Evolutionary conservation across 345 rosid species (phyloP).

Genomic region (Brassica incana): DNA sequence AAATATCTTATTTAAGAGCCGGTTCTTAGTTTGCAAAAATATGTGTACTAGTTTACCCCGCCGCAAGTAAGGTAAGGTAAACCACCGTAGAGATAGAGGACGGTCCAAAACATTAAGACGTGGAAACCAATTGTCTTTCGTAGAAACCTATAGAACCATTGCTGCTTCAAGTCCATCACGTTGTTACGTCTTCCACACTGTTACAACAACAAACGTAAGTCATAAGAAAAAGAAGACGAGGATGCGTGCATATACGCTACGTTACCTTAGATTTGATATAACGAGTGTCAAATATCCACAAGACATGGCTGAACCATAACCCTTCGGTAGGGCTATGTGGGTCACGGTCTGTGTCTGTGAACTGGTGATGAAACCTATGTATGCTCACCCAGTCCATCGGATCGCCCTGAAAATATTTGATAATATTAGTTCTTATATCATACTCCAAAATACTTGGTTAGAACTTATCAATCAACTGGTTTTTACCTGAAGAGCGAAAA

Average conservation of each 20-base stretch:
- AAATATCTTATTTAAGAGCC: too few relatives aligned
- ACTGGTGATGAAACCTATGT: conserved; percentile 83
- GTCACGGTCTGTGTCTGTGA: conserved; percentile 77
- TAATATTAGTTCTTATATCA: background rate
- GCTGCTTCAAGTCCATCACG: conserved; percentile 78
- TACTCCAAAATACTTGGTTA: too few relatives aligned
- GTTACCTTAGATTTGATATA: conserved; percentile 52
- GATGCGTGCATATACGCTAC: background rate
- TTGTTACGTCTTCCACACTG: conserved; percentile 53
- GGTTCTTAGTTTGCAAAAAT: too few relatives aligned
- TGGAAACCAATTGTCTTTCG: conserved; percentile 56
- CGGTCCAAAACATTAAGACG: conserved; percentile 52
- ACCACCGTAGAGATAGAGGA: conserved; percentile 64
- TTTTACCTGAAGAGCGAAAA: conserved; percentile 69
- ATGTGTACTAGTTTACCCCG: conserved; percentile 50
- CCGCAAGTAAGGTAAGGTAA: conserved; percentile 82
- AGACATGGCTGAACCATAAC: conserved; percentile 77
- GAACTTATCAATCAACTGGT: background rate
- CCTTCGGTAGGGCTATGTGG: conserved; percentile 92
- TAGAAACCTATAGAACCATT: conserved; percentile 68
- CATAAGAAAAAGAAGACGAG: background rate
- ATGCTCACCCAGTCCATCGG: conserved; percentile 93
- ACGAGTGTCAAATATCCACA: conserved; percentile 68
- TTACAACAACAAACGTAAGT: background rate
- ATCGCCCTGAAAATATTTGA: conserved; percentile 29